These are phyloP conservation scores for Aschersonia sp. DNA, from an alignment of 2,329 filamentous ascomycete species.

Conservation along the genomic window DNA sequence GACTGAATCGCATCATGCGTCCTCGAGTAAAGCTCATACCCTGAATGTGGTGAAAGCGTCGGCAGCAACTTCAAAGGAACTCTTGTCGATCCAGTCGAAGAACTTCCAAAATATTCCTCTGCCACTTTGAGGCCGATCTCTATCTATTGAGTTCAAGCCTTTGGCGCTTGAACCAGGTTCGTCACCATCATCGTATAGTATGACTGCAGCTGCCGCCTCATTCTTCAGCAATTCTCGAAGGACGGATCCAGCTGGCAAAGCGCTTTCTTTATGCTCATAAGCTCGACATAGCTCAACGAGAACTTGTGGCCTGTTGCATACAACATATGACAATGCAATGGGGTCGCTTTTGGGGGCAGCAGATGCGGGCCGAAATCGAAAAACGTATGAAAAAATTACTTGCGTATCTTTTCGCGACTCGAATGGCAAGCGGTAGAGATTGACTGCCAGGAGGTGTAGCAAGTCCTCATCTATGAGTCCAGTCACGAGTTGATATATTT, in stretches of 20 bases:
- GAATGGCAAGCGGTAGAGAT: conserved; percentile 78
- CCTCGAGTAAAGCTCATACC: conserved; percentile 32
- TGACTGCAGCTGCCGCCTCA: conserved; percentile 78
- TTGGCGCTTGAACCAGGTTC: conserved; percentile 57
- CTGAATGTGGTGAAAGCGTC: conserved; percentile 97
- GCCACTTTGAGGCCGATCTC: conserved; percentile 60
- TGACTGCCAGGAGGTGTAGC: conserved; percentile 67
- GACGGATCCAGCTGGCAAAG: conserved; percentile 80
- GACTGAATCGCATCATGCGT: neutral
- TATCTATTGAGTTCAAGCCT: conserved; percentile 64
- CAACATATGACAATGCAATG: conserved; percentile 76
- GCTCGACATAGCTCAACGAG: conserved; percentile 79
- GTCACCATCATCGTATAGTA: conserved; percentile 80
- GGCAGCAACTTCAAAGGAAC: conserved; percentile 89
- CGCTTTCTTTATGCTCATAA: conserved; percentile 82
- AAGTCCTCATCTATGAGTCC: conserved; percentile 82
- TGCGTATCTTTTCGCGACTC: conserved; percentile 93
- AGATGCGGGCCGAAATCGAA: conserved; percentile 68
- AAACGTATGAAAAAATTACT: conserved; percentile 88
- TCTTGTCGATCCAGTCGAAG: conserved; percentile 94
- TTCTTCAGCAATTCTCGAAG: conserved; percentile 79
- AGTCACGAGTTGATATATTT: conserved; percentile 74
- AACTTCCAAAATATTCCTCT: conserved; percentile 91
- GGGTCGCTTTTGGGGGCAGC: conserved; percentile 58
- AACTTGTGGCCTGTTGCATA: conserved; percentile 74